A percentile compares a stretch with the other conserved stretches of the same genome.
These are phyloP conservation scores for Choiromyces venosus DNA, from an alignment of 495 filamentous ascomycete species.

Conservation along the genomic window DNA sequence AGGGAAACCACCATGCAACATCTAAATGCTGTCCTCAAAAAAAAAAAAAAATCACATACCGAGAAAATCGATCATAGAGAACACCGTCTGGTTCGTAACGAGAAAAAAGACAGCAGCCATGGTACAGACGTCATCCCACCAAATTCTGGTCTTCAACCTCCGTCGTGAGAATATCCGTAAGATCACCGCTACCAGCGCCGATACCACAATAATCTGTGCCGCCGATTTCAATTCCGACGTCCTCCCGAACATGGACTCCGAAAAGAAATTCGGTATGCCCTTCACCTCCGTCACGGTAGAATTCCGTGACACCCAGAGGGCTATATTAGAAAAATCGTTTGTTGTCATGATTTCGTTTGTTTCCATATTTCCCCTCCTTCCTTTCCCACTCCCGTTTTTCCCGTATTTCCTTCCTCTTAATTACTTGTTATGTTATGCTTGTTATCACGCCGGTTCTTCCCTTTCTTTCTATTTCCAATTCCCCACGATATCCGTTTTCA, in stretches of 20 bases:
- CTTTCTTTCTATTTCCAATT: neutral
- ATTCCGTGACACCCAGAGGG: slow-evolving; percentile 15
- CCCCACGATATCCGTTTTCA: neutral
- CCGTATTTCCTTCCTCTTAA: neutral
- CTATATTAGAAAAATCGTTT: neutral
- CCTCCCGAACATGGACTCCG: slow-evolving; percentile 33
- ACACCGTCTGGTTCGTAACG: slow-evolving; percentile 37
- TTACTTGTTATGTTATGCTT: neutral
- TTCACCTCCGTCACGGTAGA: slow-evolving; percentile 15
- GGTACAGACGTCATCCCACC: slow-evolving; percentile 38
- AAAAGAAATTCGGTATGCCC: slow-evolving; percentile 40
- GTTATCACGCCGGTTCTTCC: neutral
- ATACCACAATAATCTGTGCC: slow-evolving; percentile 30
- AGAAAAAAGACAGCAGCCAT: slow-evolving; percentile 32
- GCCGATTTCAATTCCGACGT: slow-evolving; percentile 26
- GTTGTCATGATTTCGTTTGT: neutral
- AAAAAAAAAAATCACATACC: slow-evolving; percentile 11
- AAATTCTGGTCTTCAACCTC: slow-evolving; percentile 30
- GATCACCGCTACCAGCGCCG: slow-evolving; percentile 35
- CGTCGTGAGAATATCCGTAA: slow-evolving; percentile 39
- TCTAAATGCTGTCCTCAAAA: neutral
- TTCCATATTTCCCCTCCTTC: neutral
- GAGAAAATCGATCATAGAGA: slow-evolving; percentile 32
- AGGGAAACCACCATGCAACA: neutral
- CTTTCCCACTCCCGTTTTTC: neutral